Evolutionary conservation across 441 rosid genomes (phyloP).

Genomic region (Pelargonium myrrhifolium): DNA sequence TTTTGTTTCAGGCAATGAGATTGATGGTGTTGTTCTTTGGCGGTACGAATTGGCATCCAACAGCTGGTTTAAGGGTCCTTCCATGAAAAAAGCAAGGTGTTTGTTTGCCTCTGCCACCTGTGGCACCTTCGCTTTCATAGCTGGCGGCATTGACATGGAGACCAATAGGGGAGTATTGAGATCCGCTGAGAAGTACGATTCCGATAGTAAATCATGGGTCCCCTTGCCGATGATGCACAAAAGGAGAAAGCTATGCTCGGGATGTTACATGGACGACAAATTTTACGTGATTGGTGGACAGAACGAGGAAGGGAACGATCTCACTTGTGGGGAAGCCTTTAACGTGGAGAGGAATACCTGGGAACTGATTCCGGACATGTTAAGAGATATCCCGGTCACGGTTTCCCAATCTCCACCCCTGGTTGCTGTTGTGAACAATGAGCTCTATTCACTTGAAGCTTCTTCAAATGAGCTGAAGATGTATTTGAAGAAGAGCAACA

Average conservation of each 20-base stretch:
- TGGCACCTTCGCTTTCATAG: conserved; percentile 54
- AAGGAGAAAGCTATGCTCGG: conserved; percentile 53
- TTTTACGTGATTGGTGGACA: conserved; percentile 73
- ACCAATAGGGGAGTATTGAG: conserved; percentile 35
- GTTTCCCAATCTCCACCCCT: conserved; percentile 75
- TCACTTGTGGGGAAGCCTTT: conserved; percentile 72
- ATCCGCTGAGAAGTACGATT: conserved; percentile 59
- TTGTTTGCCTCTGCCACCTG: conserved; percentile 72
- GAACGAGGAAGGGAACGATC: conserved; percentile 35
- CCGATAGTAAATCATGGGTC: conserved; percentile 61
- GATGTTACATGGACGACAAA: conserved; percentile 65
- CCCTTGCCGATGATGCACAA: conserved; percentile 42
- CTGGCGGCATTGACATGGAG: conserved; percentile 54
- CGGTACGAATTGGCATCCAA: conserved; percentile 62
- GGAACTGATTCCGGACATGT: conserved; percentile 56
- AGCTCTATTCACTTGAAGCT: conserved; percentile 71
- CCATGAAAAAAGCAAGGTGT: conserved; percentile 61
- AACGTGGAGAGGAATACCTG: conserved; percentile 44
- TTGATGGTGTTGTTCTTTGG: conserved; percentile 54
- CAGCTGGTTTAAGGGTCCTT: conserved; percentile 68
- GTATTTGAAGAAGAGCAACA: conserved; percentile 36
- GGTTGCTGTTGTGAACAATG: conserved; percentile 56
- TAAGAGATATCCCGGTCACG: conserved; percentile 41
- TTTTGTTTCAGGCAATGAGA: conserved; percentile 66
- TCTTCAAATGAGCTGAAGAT: conserved; percentile 57